Conservation (phyloP, 2,329 filamentous ascomycete genomes). For the Monosporascus ibericus region DNA sequence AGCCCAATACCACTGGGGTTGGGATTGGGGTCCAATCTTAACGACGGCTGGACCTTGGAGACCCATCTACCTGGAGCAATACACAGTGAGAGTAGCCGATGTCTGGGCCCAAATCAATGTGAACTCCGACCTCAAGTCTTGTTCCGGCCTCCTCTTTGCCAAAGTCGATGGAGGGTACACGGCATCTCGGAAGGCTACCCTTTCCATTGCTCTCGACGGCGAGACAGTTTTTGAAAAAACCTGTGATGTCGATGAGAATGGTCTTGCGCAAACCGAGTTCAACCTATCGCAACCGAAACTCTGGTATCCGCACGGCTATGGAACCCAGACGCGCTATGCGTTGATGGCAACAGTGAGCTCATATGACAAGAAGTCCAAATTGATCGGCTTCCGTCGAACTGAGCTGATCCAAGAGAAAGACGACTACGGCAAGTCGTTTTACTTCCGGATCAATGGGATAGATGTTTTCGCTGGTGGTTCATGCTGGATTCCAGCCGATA, state of each 20-base stretch:
- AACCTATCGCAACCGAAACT: slow-evolving; percentile 39
- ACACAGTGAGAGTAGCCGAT: slow-evolving; percentile 51
- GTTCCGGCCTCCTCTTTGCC: slow-evolving; percentile 30
- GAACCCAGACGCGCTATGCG: slow-evolving; percentile 45
- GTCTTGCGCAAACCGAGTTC: slow-evolving; percentile 22
- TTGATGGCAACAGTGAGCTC: slow-evolving; percentile 18
- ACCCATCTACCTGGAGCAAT: slow-evolving; percentile 59
- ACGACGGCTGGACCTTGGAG: slow-evolving; percentile 62
- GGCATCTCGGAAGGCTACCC: slow-evolving; percentile 13
- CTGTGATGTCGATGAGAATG: slow-evolving; percentile 10
- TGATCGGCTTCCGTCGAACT: slow-evolving; percentile 49
- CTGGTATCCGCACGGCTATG: slow-evolving; percentile 31
- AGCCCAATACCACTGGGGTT: slow-evolving; percentile 65
- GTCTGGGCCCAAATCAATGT: slow-evolving; percentile 39
- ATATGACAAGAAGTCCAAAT: slow-evolving; percentile 31
- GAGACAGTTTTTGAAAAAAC: slow-evolving; percentile 13
- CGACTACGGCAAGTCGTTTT: slow-evolving; percentile 33
- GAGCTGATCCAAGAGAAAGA: slow-evolving; percentile 39
- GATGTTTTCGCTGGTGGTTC: slow-evolving; percentile 31
- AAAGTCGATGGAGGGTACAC: slow-evolving; percentile 29
- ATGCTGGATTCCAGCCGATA: slow-evolving; percentile 32
- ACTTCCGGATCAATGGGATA: slow-evolving; percentile 29
- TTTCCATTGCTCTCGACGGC: slow-evolving; percentile 20
- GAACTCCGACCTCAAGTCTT: slow-evolving; percentile 29
- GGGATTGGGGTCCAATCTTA: slow-evolving; percentile 64